phyloP scores from a whole-genome alignment of 495 filamentous ascomycete species.

The Penicillium ochrochloron region DNA sequence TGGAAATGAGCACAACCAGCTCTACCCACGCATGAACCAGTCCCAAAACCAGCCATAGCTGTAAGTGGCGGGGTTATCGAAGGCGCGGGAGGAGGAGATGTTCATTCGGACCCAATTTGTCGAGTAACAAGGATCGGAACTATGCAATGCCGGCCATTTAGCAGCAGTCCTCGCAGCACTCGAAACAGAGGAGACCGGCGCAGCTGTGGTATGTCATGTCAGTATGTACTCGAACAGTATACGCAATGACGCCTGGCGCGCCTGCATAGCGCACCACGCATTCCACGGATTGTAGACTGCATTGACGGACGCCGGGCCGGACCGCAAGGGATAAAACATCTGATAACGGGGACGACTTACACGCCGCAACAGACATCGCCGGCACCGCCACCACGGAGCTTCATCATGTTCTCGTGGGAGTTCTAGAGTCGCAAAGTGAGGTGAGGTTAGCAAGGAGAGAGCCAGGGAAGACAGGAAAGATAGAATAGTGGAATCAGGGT shows the following conservation, averaged over 20 bases:
- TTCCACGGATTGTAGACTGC: not conserved
- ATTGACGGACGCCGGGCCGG: not conserved
- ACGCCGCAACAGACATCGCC: slow-evolving; percentile 52
- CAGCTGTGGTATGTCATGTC: slow-evolving; percentile 33
- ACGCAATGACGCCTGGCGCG: not conserved
- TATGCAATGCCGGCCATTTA: slow-evolving; percentile 14
- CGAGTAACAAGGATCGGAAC: not conserved
- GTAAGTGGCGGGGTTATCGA: not conserved
- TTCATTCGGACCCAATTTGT: not conserved
- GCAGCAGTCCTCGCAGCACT: slow-evolving; percentile 44
- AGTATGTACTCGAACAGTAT: slow-evolving; percentile 10
- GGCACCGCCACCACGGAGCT: slow-evolving; percentile 49
- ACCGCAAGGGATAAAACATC: not conserved
- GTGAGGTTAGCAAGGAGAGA: not conserved
- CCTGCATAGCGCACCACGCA: not conserved
- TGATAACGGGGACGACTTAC: slow-evolving; percentile 32
- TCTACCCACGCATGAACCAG: not conserved
- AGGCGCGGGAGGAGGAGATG: not conserved
- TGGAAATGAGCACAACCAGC: not conserved
- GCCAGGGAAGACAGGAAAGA: not conserved
- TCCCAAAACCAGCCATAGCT: not conserved
- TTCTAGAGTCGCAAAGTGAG: slow-evolving; percentile 24
- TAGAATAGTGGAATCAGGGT: too few relatives aligned
- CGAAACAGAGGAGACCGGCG: slow-evolving; percentile 50
- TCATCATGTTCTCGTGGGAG: slow-evolving; percentile 44